Percentiles rank a stretch among this genome's conserved stretches.
Conservation (phyloP, 768 basidiomycete species). For the Coprinellus aureogranulatus region DNA sequence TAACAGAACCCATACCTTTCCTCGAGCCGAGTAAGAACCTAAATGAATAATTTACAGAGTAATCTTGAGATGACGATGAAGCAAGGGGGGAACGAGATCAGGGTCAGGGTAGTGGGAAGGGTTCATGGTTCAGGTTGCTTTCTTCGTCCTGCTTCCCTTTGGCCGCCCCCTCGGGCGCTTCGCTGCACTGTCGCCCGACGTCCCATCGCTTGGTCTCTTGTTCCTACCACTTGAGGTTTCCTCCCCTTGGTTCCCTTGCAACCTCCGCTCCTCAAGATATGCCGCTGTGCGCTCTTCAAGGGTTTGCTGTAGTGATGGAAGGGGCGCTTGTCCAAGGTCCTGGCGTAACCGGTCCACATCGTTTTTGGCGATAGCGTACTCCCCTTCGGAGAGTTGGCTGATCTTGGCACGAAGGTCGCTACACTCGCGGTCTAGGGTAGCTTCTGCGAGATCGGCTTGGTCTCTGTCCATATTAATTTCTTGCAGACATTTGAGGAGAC, state of each 20-base stretch:
- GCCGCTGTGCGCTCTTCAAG: conserved; percentile 67
- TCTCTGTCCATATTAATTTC: conserved; percentile 45
- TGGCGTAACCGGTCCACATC: conserved; percentile 75
- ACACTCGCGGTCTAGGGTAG: conserved; percentile 79
- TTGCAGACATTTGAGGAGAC: conserved; percentile 63
- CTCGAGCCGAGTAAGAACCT: too few species aligned
- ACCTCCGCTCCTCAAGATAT: conserved; percentile 58
- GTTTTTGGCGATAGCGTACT: conserved; percentile 68
- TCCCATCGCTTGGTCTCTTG: conserved; percentile 27
- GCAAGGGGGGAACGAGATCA: too few species aligned
- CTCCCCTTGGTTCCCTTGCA: conserved; percentile 43
- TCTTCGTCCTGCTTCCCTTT: conserved; percentile 66
- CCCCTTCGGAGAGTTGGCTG: conserved; percentile 63
- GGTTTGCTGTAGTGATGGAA: conserved; percentile 69
- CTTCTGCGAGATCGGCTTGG: conserved; percentile 34
- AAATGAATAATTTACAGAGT: too few species aligned
- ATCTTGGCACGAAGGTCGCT: conserved; percentile 68
- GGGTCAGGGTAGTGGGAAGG: too few species aligned
- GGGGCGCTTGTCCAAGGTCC: conserved; percentile 73
- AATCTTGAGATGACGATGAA: too few species aligned
- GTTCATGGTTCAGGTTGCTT: conserved; percentile 1
- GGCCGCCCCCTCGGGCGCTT: conserved; percentile 67
- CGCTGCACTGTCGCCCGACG: conserved; percentile 21
- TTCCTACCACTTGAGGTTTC: neutral
- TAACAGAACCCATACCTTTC: too few species aligned